These are phyloP conservation scores for Penicillium antarcticum DNA, from an alignment of 495 filamentous ascomycete genomes.

Conservation along the genomic window DNA sequence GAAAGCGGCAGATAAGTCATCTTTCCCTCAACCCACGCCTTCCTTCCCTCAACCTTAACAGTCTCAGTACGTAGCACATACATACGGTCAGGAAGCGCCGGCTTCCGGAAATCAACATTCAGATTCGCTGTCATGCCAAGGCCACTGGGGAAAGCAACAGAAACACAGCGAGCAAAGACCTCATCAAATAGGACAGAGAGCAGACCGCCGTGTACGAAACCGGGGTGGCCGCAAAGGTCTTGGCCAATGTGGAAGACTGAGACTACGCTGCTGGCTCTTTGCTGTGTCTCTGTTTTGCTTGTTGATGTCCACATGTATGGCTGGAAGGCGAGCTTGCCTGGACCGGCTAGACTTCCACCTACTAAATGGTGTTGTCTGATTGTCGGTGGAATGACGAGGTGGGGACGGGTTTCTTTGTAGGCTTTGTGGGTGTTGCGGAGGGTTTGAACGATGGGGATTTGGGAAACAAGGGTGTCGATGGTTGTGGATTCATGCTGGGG, in stretches of 20 bases:
- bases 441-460: conserved; percentile 64
- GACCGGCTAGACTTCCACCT: conserved; percentile 57
- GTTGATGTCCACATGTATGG: conserved; percentile 64
- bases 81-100: conserved; percentile 56
- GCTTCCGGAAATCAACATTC: conserved; percentile 59
- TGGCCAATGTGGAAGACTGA: conserved; percentile 38
- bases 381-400: conserved; percentile 30
- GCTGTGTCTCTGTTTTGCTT: conserved; percentile 27
- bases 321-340: conserved; percentile 69
- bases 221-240: conserved; percentile 38
- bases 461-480: conserved; percentile 64
- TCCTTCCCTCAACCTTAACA: conserved; percentile 36
- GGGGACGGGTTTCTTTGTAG: conserved; percentile 72
- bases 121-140: conserved; percentile 62
- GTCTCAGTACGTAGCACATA: conserved; percentile 59
- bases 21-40: conserved; percentile 40
- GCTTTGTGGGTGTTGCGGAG: conserved; percentile 57
- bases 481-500: neutral
- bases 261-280: conserved; percentile 19
- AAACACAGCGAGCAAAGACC: conserved; percentile 40
- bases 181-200: conserved; percentile 40
- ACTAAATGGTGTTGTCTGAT: conserved; percentile 35
- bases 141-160: conserved; percentile 35
- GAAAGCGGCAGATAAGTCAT: conserved; percentile 29
- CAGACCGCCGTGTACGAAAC: conserved; percentile 40